phyloP scores from a whole-genome alignment of 2,329 filamentous ascomycete genomes.

The Cladorrhinum sp. region DNA sequence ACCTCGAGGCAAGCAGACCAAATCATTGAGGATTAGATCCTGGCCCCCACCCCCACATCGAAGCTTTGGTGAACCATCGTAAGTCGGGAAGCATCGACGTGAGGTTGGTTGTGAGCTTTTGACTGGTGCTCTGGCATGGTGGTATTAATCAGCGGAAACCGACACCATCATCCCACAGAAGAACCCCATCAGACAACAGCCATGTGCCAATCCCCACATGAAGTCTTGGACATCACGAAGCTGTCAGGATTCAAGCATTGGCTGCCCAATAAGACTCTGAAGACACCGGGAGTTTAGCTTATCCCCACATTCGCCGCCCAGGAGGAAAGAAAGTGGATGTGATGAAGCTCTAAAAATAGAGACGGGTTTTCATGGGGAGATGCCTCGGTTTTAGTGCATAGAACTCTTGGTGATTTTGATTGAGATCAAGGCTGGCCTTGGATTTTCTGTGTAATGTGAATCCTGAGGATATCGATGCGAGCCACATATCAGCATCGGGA shows the following conservation, averaged over 20 bases:
- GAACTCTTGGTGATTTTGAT: neutral
- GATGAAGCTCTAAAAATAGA: conserved; percentile 5
- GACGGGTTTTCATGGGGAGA: neutral
- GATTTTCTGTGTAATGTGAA: neutral
- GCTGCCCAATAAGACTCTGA: neutral
- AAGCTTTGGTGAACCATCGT: too few relatives aligned
- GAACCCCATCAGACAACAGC: neutral
- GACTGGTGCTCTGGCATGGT: too few relatives aligned
- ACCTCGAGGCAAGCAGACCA: neutral
- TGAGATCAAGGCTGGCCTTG: neutral
- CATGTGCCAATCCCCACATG: neutral
- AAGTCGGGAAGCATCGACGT: too few relatives aligned
- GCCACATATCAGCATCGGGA: conserved; percentile 6
- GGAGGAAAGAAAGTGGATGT: conserved; percentile 3
- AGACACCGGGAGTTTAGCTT: neutral
- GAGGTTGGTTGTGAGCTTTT: too few relatives aligned
- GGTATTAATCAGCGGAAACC: too few relatives aligned
- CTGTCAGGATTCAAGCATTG: too few relatives aligned
- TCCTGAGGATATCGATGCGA: neutral
- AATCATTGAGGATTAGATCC: neutral
- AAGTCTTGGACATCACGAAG: neutral
- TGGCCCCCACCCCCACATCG: too few relatives aligned
- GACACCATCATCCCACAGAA: neutral
- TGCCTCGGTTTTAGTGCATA: neutral
- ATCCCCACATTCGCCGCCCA: conserved; percentile 3